Percentiles rank a stretch among this genome's conserved stretches.
These are phyloP conservation scores for Comarum palustre DNA, from an alignment of 306 rosid genomes.

Conservation along the genomic window DNA sequence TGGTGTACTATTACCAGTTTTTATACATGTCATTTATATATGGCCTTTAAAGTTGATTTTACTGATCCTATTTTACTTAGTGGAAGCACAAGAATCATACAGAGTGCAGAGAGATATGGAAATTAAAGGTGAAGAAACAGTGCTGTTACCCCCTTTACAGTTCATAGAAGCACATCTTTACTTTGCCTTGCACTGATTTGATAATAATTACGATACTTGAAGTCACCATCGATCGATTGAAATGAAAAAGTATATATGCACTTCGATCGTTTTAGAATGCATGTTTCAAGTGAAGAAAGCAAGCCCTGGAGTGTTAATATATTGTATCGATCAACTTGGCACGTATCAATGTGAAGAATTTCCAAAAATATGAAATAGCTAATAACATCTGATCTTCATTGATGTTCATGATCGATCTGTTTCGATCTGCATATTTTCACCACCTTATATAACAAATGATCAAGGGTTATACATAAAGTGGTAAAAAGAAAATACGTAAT, in stretches of 20 bases:
- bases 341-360: neutral
- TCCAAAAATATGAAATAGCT: neutral
- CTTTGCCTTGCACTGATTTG: neutral
- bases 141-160: neutral
- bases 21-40: neutral
- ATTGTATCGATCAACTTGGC: neutral
- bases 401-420: neutral
- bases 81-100: neutral
- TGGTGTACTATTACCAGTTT: neutral
- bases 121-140: neutral
- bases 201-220: neutral
- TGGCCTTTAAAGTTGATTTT: neutral
- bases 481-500: neutral
- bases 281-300: neutral
- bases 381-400: neutral
- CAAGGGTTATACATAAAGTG: neutral
- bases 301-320: neutral
- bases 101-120: neutral
- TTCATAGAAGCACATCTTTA: neutral
- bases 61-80: neutral
- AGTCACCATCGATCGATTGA: neutral
- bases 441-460: too few relatives aligned
- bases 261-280: neutral
- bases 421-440: neutral
- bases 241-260: neutral